A percentile compares a stretch with the other conserved stretches of the same genome.
phyloP scores from a whole-genome alignment of 2,329 filamentous ascomycete genomes.

The Rosellinia necatrix region DNA sequence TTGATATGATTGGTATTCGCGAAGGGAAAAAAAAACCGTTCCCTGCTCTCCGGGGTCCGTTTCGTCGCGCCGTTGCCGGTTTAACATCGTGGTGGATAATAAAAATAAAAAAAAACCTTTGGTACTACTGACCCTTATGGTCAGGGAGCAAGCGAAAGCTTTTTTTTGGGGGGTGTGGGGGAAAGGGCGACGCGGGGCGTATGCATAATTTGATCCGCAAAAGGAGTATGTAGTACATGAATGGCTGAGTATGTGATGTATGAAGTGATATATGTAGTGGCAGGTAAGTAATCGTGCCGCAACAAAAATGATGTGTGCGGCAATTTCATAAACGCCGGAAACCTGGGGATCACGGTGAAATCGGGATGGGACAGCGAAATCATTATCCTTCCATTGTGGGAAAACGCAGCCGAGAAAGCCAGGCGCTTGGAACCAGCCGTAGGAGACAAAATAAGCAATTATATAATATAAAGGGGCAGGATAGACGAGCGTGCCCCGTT shows the following conservation, averaged over 20 bases:
- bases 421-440: constrained; percentile 6
- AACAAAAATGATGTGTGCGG: neutral
- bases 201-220: too few species aligned
- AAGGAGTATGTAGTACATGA: too few species aligned
- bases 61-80: too few species aligned
- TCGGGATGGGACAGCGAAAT: constrained; percentile 1
- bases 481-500: neutral
- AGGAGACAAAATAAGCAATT: constrained; percentile 10
- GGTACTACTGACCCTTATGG: too few species aligned
- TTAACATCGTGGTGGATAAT: too few species aligned
- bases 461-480: constrained; percentile 8
- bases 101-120: too few species aligned
- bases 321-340: constrained; percentile 3
- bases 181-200: too few species aligned
- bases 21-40: too few species aligned
- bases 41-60: too few species aligned
- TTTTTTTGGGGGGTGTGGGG: too few species aligned
- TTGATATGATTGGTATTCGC: too few species aligned
- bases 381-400: neutral
- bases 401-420: constrained; percentile 24
- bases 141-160: too few species aligned
- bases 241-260: neutral
- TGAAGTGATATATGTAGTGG: neutral
- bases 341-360: neutral
- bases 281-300: neutral